Conservation (phyloP, 225 moss, liverwort and hornwort genomes). For the Pseudoscleropodium purum region DNA sequence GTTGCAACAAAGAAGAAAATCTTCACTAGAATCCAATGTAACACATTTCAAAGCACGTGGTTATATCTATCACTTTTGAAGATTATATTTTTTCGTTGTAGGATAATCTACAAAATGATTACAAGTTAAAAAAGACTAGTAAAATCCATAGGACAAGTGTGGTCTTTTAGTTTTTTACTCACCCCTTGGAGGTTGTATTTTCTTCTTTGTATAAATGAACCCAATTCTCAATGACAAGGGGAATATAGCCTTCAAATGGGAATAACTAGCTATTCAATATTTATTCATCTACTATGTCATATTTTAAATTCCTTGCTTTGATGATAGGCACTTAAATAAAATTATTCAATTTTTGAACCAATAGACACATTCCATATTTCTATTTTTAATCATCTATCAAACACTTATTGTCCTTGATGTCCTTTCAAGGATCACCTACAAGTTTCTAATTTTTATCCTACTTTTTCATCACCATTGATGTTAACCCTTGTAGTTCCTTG, state of each 20-base stretch:
- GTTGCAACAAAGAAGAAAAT: not conserved
- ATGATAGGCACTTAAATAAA: not conserved
- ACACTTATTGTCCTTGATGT: not conserved
- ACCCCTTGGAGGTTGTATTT: not conserved
- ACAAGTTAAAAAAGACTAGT: not conserved
- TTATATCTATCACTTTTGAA: not conserved
- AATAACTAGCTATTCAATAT: not conserved
- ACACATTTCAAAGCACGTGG: not conserved
- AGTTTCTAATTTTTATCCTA: not conserved
- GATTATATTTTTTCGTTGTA: not conserved
- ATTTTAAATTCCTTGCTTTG: not conserved
- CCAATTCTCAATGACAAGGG: not conserved
- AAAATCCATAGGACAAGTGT: fast-evolving
- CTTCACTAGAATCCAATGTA: fast-evolving
- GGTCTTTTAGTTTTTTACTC: not conserved
- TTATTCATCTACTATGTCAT: not conserved
- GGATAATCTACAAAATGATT: not conserved
- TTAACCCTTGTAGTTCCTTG: too few relatives aligned
- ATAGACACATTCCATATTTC: not conserved
- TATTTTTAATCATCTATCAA: not conserved
- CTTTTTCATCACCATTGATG: not conserved
- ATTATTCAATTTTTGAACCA: not conserved
- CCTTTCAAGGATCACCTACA: fast-evolving
- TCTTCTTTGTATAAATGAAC: fast-evolving
- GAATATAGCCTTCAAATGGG: not conserved